Base-by-base conservation (phyloP, 192 early-diverging fungal species). In the Allomyces arbusculus region DNA sequence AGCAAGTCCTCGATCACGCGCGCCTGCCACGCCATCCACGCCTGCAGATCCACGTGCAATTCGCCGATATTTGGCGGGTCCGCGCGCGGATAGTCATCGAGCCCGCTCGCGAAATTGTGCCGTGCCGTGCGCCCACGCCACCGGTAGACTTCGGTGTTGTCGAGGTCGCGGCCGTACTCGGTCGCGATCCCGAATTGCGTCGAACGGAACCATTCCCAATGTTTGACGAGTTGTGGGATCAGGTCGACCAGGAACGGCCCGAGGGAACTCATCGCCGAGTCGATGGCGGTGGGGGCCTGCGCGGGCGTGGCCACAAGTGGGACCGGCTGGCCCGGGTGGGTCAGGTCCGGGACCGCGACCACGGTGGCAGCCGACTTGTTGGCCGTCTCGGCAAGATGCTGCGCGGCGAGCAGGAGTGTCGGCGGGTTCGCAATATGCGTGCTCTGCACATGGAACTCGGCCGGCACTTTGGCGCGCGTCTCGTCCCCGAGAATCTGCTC, bases 401-500 rank as follows among this genome's bases (percentile, higher is more conserved):
- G 78, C 19, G 92, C 77, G 10, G 84, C 78, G 66, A 89, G 79
- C 64, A 89, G 72, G 22, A 94, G 72, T 4, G 90, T 93, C 0
- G 94, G 94, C 9, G 94, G 94, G 69, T 97, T 97, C 50, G 88
- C 94, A 73, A 89, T 90, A 65, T 92, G 83, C 4, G 91, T 86
- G 67, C 88, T 91, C 71, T 97, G 94, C 10, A 83, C 87, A 67
- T 93, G 91, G 76, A 97, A 97, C 78, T 94, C 89, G 23, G 71
- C 28, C 2, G 91, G 91, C 10, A 96, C 86, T 68, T 90, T 91
- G 75, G 88, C 91, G 24, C 91, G 79, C 0, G 91, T 89, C 68
- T 97, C 94, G 26, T 88, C 88, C 20, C 94, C 94, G 23, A 97
- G 74, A 67, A 97, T 94, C 74, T 94, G 91, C 70, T 97, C 91